These are phyloP conservation scores for Iberis pinnata DNA, from an alignment of 345 rosid species.

Conservation along the genomic window DNA sequence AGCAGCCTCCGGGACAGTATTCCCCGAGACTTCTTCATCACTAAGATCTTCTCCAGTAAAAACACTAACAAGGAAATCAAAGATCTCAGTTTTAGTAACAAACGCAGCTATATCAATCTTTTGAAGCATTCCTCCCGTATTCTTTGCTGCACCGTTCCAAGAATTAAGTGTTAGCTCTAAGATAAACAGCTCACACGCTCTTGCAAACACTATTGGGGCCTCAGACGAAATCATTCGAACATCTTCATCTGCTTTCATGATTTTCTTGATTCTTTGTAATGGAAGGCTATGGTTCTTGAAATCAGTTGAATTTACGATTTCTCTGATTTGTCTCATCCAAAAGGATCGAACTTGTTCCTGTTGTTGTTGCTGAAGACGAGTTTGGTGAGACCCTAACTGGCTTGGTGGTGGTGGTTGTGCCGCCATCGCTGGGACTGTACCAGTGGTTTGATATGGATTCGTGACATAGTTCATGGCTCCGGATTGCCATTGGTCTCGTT, in stretches of 20 bases:
- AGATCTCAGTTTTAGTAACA: conserved; percentile 85
- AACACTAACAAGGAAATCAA: conserved; percentile 87
- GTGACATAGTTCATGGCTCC: conserved; percentile 57
- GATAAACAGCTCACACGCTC: conserved; percentile 98
- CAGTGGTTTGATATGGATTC: conserved; percentile 50
- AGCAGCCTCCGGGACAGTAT: conserved; percentile 17
- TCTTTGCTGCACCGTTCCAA: conserved; percentile 97
- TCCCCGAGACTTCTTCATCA: conserved; percentile 48
- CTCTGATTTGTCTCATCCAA: conserved; percentile 80
- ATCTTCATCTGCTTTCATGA: conserved; percentile 98
- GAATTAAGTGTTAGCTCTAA: conserved; percentile 82
- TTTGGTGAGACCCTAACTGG: conserved; percentile 60
- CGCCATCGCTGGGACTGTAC: conserved; percentile 23
- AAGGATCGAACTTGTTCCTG: conserved; percentile 86
- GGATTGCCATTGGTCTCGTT: conserved; percentile 57
- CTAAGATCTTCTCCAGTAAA: conserved; percentile 90
- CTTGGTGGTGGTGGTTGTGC: conserved; percentile 19
- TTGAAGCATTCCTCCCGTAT: conserved; percentile 89
- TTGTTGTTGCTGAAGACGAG: conserved; percentile 79
- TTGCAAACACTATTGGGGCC: conserved; percentile 89
- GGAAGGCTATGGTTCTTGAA: conserved; percentile 97
- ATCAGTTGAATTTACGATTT: conserved; percentile 69
- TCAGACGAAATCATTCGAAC: conserved; percentile 98
- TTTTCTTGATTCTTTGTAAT: conserved; percentile 90
- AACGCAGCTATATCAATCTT: conserved; percentile 96